Evolutionary conservation across 805 yeast species (phyloP), one percentile per base, ranked within the genome.

Genomic region (Saccharomycopsis capsularis): DNA sequence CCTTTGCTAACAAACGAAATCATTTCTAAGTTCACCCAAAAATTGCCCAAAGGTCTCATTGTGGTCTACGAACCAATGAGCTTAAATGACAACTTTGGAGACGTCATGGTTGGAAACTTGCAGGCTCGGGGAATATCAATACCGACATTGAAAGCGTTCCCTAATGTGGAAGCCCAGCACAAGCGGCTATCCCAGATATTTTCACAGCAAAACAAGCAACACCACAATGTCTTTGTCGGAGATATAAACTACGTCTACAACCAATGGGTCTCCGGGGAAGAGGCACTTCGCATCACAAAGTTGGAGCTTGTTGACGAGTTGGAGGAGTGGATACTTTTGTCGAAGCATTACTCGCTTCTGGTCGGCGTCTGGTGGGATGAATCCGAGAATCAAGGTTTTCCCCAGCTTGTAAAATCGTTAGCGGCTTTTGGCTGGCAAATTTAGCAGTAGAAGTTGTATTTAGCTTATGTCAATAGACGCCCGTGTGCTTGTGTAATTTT

Each of bases 231-330:
- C 65, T 51, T 56, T 67, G 36, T 21, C 11, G 44, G 39, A 13
- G 44, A 53, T 34, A 46, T 53, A 48, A 23, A 34, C n/a, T 44
- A 22, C 35, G 24, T 48, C 19, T 47, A 50, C 23, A 37, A 47
- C 24, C 59, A 45, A 59, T 67, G 56, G 71, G 62, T 53, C 63
- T 58, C 54, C 7, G 43, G 35, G 0, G 60, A 57, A 1, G 84
- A 76, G 29, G 57, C 63, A 21, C 58, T 55, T 6, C 59, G 84
- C 27, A 71, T 84, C 1, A 68, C 70, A 48, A 55, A 64, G 21
- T 67, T 85, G 35, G 93, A 85, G 61, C 65, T 83, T 55, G 68
- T 85, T 19, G 95, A 85, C 61, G 95, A 85, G 61, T 62, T 82
- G 3, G 95, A 85, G 62, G 95, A 85, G 57, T 71, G 85, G 60